phyloP scores from a whole-genome alignment of 495 filamentous ascomycete genomes.

The Astrothelium macrocarpum region DNA sequence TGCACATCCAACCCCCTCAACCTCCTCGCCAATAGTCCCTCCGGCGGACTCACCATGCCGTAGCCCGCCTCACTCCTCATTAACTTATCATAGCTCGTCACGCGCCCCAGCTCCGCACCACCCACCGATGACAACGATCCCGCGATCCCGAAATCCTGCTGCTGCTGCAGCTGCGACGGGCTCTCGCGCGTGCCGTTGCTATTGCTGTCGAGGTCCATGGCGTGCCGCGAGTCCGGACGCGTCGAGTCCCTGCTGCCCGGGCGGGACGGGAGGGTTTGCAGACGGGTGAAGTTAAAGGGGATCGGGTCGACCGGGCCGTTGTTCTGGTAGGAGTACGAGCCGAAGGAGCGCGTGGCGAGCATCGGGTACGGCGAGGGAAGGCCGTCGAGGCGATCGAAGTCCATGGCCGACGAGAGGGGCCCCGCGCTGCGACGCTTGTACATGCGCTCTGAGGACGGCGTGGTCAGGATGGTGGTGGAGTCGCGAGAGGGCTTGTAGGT shows the following conservation, averaged over 20 bases:
- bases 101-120: constrained; percentile 25
- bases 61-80: constrained; percentile 58
- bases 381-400: neutral
- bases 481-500: constrained; percentile 65
- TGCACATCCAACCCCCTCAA: constrained; percentile 29
- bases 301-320: constrained; percentile 10
- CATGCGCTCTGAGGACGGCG: constrained; percentile 14
- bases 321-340: constrained; percentile 10
- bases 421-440: constrained; percentile 22
- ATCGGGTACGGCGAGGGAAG: constrained; percentile 3
- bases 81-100: constrained; percentile 57
- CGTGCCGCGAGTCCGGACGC: constrained; percentile 3
- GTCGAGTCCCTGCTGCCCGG: constrained; percentile 20
- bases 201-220: constrained; percentile 22
- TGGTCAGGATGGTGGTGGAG: constrained; percentile 15
- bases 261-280: constrained; percentile 18
- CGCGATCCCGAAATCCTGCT: too few species aligned
- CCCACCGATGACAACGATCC: too few species aligned
- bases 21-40: constrained; percentile 26
- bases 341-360: constrained; percentile 15
- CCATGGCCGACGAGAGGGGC: neutral
- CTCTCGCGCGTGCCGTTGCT: constrained; percentile 1
- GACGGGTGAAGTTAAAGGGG: constrained; percentile 6
- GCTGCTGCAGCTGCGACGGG: too few species aligned
- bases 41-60: constrained; percentile 23